Conservation (phyloP, 2,329 filamentous ascomycete species). For the Colletotrichum agaves region DNA sequence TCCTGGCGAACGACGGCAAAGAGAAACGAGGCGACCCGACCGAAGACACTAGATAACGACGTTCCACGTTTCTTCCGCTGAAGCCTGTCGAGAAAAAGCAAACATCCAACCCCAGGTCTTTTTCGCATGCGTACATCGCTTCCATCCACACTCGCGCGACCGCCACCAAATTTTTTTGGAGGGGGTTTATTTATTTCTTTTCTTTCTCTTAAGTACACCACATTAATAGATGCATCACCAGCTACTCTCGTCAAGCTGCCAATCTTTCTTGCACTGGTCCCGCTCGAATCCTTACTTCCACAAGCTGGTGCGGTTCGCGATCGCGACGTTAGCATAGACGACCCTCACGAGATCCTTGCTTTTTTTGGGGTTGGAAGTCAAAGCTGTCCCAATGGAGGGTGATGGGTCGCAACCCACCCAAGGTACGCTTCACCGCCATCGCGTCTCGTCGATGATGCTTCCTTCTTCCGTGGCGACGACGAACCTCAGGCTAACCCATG, state of each 20-base stretch:
- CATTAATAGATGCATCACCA: constrained; percentile 34
- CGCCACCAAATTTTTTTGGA: background rate
- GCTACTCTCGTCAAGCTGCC: constrained; percentile 5
- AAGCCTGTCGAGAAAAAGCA: constrained; percentile 31
- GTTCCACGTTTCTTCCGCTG: constrained; percentile 9
- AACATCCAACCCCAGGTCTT: background rate
- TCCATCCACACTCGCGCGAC: background rate
- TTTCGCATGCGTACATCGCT: background rate
- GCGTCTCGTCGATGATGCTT: background rate
- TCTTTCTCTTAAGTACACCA: constrained; percentile 1
- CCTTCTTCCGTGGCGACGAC: background rate
- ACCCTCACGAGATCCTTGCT: constrained; percentile 16
- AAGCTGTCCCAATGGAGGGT: constrained; percentile 52
- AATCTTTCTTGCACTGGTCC: background rate
- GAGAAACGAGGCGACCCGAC: background rate
- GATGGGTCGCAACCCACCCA: constrained; percentile 54
- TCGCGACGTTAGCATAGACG: constrained; percentile 34
- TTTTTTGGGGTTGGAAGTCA: constrained; percentile 4
- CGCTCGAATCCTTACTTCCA: background rate
- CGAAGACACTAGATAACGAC: too few species aligned
- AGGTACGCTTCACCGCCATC: constrained; percentile 44
- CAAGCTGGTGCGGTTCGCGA: constrained; percentile 5
- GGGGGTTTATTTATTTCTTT: background rate
- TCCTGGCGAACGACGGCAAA: constrained; percentile 19
- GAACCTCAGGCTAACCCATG: constrained; percentile 32